phyloP scores from a whole-genome alignment of 805 yeast genomes.

The Lachancea kluyveri region DNA sequence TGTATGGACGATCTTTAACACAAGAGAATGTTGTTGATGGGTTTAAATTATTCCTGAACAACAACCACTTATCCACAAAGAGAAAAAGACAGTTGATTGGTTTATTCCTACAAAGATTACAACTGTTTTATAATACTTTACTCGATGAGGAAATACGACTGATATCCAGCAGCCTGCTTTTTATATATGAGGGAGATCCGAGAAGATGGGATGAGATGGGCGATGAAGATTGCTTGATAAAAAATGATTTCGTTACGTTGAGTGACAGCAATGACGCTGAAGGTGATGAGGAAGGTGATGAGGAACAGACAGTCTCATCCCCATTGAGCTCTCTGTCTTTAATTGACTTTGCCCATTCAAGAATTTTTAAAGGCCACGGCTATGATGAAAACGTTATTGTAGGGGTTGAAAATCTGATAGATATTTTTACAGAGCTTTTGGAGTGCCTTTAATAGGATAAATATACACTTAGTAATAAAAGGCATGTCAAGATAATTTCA shows the following conservation, averaged over 20 bases:
- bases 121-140: constrained; percentile 59
- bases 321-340: constrained; percentile 52
- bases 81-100: constrained; percentile 36
- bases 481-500: constrained; percentile 1
- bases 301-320: constrained; percentile 14
- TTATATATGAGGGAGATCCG: constrained; percentile 66
- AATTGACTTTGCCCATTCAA: constrained; percentile 91
- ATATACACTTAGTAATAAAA: no score
- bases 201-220: constrained; percentile 42
- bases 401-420: constrained; percentile 63
- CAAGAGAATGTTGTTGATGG: constrained; percentile 38
- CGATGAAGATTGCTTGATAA: constrained; percentile 36
- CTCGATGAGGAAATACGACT: constrained; percentile 56
- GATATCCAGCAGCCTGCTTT: constrained; percentile 65
- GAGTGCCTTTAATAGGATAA: no score
- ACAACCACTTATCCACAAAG: constrained; percentile 27
- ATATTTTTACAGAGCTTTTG: constrained; percentile 30
- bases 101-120: constrained; percentile 53
- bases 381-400: constrained; percentile 63
- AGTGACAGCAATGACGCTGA: constrained; percentile 32
- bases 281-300: constrained; percentile 26
- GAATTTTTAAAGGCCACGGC: constrained; percentile 52
- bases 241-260: constrained; percentile 29
- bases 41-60: constrained; percentile 40
- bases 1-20: constrained; percentile 60